phyloP scores from a whole-genome alignment of 208 protist species.

The Crithidia mellificae region DNA sequence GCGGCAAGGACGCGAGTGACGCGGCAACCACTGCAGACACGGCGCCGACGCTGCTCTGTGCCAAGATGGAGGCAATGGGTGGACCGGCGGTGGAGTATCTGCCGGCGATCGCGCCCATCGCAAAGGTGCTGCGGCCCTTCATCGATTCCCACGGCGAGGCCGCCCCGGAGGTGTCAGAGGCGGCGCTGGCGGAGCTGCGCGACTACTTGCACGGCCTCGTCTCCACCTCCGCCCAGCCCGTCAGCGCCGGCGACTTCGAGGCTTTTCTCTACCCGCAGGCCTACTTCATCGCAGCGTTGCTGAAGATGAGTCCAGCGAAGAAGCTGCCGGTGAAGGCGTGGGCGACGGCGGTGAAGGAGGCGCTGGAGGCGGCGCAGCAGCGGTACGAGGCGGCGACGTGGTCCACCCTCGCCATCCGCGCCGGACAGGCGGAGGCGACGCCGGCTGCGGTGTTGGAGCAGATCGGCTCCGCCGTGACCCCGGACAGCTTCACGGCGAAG shows the following conservation, averaged over 20 bases:
- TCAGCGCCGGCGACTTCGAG: constrained; percentile 42
- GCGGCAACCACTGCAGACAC: background rate
- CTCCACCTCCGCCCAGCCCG: constrained; percentile 12
- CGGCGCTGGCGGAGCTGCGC: constrained; percentile 20
- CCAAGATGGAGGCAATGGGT: constrained; percentile 9
- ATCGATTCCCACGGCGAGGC: constrained; percentile 37
- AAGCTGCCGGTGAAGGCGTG: constrained; percentile 59
- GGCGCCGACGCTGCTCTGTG: constrained; percentile 26
- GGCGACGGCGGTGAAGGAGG: constrained; percentile 38
- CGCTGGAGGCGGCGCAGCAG: constrained; percentile 37
- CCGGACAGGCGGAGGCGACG: constrained; percentile 4
- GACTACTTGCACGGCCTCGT: constrained; percentile 34
- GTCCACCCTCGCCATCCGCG: constrained; percentile 16
- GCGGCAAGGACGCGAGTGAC: background rate
- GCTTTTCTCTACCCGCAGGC: constrained; percentile 69
- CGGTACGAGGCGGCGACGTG: constrained; percentile 37
- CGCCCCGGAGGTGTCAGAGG: constrained; percentile 12
- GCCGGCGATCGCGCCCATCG: constrained; percentile 44
- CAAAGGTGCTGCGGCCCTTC: constrained; percentile 36
- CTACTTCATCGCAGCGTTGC: constrained; percentile 56
- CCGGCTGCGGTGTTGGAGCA: constrained; percentile 10
- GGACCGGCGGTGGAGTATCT: constrained; percentile 40
- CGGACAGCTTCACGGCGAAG: constrained; percentile 33
- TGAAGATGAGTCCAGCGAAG: constrained; percentile 44
- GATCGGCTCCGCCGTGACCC: constrained; percentile 9